Percentiles rank a stretch among this genome's conserved stretches.
Evolutionary conservation across 345 rosid species (phyloP).

Genomic region (Erysimum cheiranthoides): DNA sequence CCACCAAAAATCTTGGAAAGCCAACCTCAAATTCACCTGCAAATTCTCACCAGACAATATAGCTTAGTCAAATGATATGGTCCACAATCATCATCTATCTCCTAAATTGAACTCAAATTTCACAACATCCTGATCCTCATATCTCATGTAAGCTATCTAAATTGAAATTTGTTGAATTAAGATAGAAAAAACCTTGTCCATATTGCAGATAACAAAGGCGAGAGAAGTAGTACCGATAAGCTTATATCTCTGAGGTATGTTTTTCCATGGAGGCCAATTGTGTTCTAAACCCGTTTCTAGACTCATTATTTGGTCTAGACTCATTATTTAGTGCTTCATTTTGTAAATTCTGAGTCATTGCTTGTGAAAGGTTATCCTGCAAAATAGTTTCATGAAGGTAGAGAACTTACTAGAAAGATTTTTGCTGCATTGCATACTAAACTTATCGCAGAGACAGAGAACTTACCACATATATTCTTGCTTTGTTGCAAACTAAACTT

Average conservation of each 20-base stretch:
- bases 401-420: too few species aligned
- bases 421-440: too few species aligned
- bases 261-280: too few species aligned
- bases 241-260: conserved; percentile 76
- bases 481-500: too few species aligned
- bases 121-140: conserved; percentile 12
- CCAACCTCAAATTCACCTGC: conserved; percentile 98
- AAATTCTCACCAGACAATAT: conserved; percentile 18
- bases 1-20: conserved; percentile 92
- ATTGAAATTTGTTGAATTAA: not conserved
- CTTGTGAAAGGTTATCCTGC: too few species aligned
- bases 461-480: too few species aligned
- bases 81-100: conserved; percentile 12
- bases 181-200: conserved; percentile 88
- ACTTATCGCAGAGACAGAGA: too few species aligned
- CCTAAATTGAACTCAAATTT: conserved; percentile 1
- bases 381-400: too few species aligned
- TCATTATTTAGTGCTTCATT: too few species aligned
- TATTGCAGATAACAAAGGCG: conserved; percentile 91
- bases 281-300: too few species aligned
- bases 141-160: conserved; percentile 20
- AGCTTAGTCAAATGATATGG: not conserved
- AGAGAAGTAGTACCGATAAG: conserved; percentile 87
- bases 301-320: too few species aligned
- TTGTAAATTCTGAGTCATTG: too few species aligned